Evolutionary conservation across 164 flowering plant species (phyloP), one percentile per base, ranked within the genome.

Genomic region (Magnolia sinica): DNA sequence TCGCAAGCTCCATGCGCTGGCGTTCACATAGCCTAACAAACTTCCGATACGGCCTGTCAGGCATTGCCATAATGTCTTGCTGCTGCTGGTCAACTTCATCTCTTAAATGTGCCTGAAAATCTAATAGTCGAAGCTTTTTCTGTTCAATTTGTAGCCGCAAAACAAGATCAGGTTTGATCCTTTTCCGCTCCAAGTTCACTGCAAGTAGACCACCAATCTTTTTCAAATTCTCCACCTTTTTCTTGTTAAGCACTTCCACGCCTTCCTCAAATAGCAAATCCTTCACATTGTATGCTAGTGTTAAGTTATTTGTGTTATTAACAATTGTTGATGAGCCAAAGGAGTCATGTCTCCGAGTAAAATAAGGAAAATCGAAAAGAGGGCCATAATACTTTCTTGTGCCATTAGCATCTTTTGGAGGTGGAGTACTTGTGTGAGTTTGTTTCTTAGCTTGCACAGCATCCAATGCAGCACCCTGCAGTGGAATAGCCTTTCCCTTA

Each of bases 21-120:
- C 98, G 98, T 80, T 96, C 99, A 85, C 99, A 96, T 24, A 87
- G 79, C 50, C 95, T 81, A 71, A 96, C 94, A 89, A 96, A 96
- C 83, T 94, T 96, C 37, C 97, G 80, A 78, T 96, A 96, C 14
- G 92, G 98, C 80, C 98, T 88, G 76, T 96, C 98, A 76, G 98
- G 91, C 98, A 96, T 96, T 23, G 94, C 90, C 99, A 96, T 91
- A 78, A 96, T 96, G 78, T 91, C 98, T 82, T 91, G 97, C 73
- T 96, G 99, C 70, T 93, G 95, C 75, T 89, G 92, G 83, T 96
- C 99, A 81, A 96, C 90, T 83, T 93, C 97, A 70, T 93, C 96
- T 81, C 98, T 88, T 68, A 96, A 77, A 50, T 92, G 92, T 66
- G 95, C 88, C 85, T 96, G 99, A 68, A 90, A 78, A 84, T 92